phyloP scores from a whole-genome alignment of 2,329 filamentous ascomycete genomes.

The Arthrinium phaeospermum region DNA sequence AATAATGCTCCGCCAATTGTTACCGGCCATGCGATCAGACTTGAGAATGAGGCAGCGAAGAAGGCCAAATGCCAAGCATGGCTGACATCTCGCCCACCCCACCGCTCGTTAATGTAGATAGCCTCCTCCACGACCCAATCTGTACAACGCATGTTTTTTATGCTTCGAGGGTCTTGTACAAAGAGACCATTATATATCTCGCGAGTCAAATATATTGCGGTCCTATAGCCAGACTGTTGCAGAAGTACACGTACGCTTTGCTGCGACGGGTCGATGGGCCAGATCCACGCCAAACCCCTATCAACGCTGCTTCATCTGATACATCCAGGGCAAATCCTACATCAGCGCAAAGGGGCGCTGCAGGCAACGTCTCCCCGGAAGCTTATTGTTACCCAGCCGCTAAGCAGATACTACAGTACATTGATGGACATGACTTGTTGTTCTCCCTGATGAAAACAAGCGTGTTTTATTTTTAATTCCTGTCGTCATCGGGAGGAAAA shows the following conservation, averaged over 20 bases:
- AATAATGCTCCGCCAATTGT: background rate
- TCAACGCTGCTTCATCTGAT: background rate
- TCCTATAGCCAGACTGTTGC: background rate
- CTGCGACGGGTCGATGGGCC: background rate
- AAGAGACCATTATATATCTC: background rate
- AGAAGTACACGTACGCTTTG: background rate
- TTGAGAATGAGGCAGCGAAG: background rate
- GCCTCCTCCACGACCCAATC: background rate
- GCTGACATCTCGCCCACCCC: slow-evolving; percentile 2
- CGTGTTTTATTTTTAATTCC: background rate
- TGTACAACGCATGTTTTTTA: background rate
- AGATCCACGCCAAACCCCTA: background rate
- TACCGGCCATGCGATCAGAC: background rate
- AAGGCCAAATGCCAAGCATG: background rate
- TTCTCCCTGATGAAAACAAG: background rate
- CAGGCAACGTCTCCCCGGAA: background rate
- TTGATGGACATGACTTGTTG: background rate
- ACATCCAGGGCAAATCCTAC: background rate
- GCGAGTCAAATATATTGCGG: background rate
- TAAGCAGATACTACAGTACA: background rate
- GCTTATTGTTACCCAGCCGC: background rate
- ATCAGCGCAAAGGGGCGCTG: background rate
- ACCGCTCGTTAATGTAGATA: background rate
- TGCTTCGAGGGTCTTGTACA: background rate
- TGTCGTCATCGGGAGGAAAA: background rate